Conservation (phyloP, 345 rosid species). For the Trapa bicornis region DNA sequence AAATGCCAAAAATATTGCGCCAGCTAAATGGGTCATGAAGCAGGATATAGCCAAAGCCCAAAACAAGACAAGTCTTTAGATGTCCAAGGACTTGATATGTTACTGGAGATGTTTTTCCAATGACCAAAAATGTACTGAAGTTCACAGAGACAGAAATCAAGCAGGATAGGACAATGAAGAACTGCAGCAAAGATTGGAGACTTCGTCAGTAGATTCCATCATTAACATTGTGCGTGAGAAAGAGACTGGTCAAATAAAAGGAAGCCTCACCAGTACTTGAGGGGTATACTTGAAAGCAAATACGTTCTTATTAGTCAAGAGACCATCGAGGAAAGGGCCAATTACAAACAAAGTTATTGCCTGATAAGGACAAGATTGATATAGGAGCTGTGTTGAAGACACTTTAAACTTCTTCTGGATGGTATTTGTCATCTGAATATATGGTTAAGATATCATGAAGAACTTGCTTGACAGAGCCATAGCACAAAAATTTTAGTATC, state of each 20-base stretch:
- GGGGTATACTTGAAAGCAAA: constrained; percentile 97
- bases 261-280: constrained; percentile 76
- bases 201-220: background rate
- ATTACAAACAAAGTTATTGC: constrained; percentile 76
- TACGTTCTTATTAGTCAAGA: constrained; percentile 80
- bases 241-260: constrained; percentile 5
- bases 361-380: constrained; percentile 98
- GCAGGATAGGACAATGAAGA: constrained; percentile 97
- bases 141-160: constrained; percentile 97
- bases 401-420: constrained; percentile 99
- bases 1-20: constrained; percentile 90
- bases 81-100: constrained; percentile 99
- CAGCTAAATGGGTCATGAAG: constrained; percentile 89
- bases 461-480: background rate
- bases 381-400: constrained; percentile 94
- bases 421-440: constrained; percentile 89
- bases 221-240: constrained; percentile 8
- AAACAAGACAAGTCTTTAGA: constrained; percentile 91
- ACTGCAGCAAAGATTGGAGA: constrained; percentile 48
- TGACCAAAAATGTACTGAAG: constrained; percentile 97
- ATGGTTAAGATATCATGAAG: constrained; percentile 39
- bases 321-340: constrained; percentile 94
- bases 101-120: constrained; percentile 99
- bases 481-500: no score
- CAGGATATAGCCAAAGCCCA: constrained; percentile 91